Conservation (phyloP, 495 filamentous ascomycete genomes). For the Arthonia radiata region DNA sequence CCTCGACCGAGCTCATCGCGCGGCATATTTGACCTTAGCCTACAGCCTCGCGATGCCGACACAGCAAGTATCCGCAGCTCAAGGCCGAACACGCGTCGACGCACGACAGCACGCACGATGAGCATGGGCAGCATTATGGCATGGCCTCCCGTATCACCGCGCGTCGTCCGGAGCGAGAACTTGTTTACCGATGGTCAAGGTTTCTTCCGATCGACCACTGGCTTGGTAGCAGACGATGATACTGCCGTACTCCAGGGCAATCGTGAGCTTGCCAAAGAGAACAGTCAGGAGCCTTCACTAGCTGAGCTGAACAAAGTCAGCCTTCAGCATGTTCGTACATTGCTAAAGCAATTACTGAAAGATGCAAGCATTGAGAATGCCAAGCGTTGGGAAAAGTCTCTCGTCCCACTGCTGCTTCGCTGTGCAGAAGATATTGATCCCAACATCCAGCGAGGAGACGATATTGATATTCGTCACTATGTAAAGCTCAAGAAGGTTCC, state of each 20-base stretch:
- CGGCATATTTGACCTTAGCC: constrained; percentile 30
- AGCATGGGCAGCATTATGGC: constrained; percentile 50
- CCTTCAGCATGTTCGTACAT: constrained; percentile 60
- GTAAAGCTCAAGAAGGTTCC: constrained; percentile 94
- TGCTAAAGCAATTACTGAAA: constrained; percentile 58
- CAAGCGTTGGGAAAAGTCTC: constrained; percentile 65
- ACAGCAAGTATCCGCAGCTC: constrained; percentile 33
- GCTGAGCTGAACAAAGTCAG: constrained; percentile 67
- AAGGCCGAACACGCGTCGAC: constrained; percentile 26
- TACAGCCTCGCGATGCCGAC: constrained; percentile 34
- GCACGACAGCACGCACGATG: constrained; percentile 43
- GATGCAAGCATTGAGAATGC: constrained; percentile 50
- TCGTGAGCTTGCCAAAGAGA: background rate
- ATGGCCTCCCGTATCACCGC: background rate
- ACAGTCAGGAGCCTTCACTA: constrained; percentile 8
- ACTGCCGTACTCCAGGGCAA: too few species aligned
- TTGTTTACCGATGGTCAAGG: too few species aligned
- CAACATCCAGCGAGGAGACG: constrained; percentile 65
- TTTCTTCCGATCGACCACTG: too few species aligned
- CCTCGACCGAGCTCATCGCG: constrained; percentile 18
- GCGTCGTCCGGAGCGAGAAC: background rate
- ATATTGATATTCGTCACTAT: constrained; percentile 96
- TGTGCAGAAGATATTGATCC: constrained; percentile 91
- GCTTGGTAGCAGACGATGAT: background rate
- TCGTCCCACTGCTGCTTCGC: constrained; percentile 75